Conservation (phyloP, 2,329 filamentous ascomycete species). For the Dothistroma pini region DNA sequence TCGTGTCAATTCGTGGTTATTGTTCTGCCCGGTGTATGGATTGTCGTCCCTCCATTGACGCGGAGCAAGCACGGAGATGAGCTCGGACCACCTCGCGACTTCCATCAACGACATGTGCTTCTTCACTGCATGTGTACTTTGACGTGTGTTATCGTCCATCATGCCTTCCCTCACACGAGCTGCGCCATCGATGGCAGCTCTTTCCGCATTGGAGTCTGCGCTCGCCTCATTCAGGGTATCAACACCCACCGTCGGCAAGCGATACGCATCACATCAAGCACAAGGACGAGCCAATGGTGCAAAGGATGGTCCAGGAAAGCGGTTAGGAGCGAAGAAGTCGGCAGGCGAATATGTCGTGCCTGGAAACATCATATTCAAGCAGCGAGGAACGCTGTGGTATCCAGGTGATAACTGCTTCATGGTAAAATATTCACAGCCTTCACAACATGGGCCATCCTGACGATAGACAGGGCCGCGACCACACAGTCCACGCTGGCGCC, state of each 20-base stretch:
- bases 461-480: constrained; percentile 66
- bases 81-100: constrained; percentile 13
- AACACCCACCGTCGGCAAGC: constrained; percentile 15
- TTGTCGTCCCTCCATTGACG: constrained; percentile 8
- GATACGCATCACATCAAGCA: constrained; percentile 62
- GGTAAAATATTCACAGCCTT: constrained; percentile 29
- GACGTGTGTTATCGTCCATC: neutral
- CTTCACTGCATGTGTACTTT: neutral
- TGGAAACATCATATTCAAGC: constrained; percentile 97
- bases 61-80: constrained; percentile 15
- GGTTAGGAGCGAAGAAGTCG: constrained; percentile 89
- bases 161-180: constrained; percentile 13
- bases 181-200: constrained; percentile 29
- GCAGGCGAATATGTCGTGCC: constrained; percentile 91
- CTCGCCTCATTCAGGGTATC: constrained; percentile 33
- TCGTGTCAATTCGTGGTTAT: neutral
- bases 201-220: constrained; percentile 30
- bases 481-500: constrained; percentile 85
- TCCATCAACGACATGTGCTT: constrained; percentile 7
- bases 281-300: constrained; percentile 67
- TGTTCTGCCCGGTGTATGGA: constrained; percentile 6
- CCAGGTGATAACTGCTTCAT: constrained; percentile 94
- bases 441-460: constrained; percentile 3
- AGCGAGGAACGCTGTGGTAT: constrained; percentile 91
- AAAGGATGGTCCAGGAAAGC: constrained; percentile 72